These are phyloP conservation scores for Fomitopsis betulina DNA, from an alignment of 1,284 basidiomycete species.

Conservation along the genomic window DNA sequence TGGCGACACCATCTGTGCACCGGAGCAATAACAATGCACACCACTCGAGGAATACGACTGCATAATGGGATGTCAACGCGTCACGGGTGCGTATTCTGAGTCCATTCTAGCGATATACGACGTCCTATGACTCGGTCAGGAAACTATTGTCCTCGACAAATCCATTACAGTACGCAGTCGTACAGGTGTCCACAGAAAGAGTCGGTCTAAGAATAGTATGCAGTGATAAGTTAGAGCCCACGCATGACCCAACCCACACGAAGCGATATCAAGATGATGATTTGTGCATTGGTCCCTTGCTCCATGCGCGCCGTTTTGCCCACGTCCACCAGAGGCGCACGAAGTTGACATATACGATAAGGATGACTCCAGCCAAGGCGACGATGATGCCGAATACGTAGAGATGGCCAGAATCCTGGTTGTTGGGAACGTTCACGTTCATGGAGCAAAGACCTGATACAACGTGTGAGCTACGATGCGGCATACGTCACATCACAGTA, in stretches of 20 bases:
- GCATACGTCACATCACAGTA: no score
- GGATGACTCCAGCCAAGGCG: slow-evolving; percentile 34
- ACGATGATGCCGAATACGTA: slow-evolving; percentile 49
- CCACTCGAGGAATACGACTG: no score
- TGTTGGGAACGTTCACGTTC: slow-evolving; percentile 25
- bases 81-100: no score
- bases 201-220: no score
- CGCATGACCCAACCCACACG: no score
- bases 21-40: no score
- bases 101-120: not conserved
- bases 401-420: slow-evolving; percentile 20
- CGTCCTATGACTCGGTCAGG: not conserved
- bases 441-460: slow-evolving; percentile 53
- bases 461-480: not conserved
- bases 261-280: no score
- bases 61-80: no score
- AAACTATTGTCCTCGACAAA: not conserved
- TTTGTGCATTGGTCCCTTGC: not conserved
- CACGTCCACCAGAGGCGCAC: slow-evolving; percentile 58
- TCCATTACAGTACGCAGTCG: no score
- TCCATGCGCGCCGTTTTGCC: slow-evolving; percentile 38
- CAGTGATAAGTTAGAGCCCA: no score
- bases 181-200: no score
- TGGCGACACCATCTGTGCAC: no score
- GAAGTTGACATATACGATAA: slow-evolving; percentile 34